Evolutionary conservation across 805 yeast species (phyloP), one percentile per base, ranked within the genome.

Genomic region (Cyberlindnera xishuangbannaensis): DNA sequence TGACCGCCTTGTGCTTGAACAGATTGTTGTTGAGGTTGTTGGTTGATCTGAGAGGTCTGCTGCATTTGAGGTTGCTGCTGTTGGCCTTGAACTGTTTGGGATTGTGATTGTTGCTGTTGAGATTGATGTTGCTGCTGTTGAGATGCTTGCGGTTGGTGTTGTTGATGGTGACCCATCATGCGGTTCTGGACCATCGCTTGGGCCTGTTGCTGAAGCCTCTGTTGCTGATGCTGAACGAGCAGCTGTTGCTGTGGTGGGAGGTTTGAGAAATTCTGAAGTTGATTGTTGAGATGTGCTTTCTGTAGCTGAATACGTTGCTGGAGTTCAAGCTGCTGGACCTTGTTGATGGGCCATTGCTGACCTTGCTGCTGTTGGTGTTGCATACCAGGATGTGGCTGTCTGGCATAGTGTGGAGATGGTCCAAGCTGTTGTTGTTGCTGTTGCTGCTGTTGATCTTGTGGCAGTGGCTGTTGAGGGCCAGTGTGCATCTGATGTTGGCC

Each of bases 221-320:
- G 40, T 15, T 30, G 37, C 13, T 37, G 45, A 10, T 38, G 41
- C 28, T 44, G 47, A 14, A 37, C 43, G 18, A 39, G 39, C 8
- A 36, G 37, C 31, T 43, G 51, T 13, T 41, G 46, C 22, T 43
- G 53, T 28, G 44, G 47, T 7, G 42, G 38, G 9, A 41, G 14
- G 19, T 33, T 34, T 18, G 35, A 25, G 28, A 43, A 43, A 24
- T 37, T 37, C 27, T 39, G 47, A 21, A 31, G 34, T 18, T 48
- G 55, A 18, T 34, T 40, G 31, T 39, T 41, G 16, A 50, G 15
- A 24, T 48, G 51, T 2, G 42, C 38, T 27, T 49, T 47, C 15
- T 49, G 54, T 12, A 50, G 16, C 14, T 50, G 53, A 4, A 43
- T 48, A 15, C 51, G 18, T 18, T 48, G 53, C 30, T 45, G 53